Conservation (phyloP, 768 basidiomycete genomes). For the Serendipita sp. region DNA sequence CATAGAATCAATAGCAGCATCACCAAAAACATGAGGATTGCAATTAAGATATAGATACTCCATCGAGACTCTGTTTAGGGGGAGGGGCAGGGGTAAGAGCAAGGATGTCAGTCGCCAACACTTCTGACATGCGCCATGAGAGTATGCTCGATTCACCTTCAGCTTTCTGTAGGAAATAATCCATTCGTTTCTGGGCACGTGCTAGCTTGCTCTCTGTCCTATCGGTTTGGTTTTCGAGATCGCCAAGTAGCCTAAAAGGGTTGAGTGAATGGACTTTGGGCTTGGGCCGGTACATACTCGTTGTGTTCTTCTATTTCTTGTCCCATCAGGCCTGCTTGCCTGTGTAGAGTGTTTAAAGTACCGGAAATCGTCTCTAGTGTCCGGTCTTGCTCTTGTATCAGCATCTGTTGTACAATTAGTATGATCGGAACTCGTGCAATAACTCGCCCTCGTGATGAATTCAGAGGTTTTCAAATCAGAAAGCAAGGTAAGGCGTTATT, state of each 20-base stretch:
- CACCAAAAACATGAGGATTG: slow-evolving; percentile 61
- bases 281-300: slow-evolving; percentile 42
- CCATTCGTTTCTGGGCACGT: slow-evolving; percentile 50
- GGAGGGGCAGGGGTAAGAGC: background rate
- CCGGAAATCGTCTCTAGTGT: slow-evolving; percentile 79
- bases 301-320: slow-evolving; percentile 83
- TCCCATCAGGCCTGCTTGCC: slow-evolving; percentile 91
- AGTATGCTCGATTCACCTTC: slow-evolving; percentile 34
- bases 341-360: slow-evolving; percentile 64
- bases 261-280: background rate
- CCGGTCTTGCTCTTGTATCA: slow-evolving; percentile 77
- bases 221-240: slow-evolving; percentile 61
- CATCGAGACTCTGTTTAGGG: slow-evolving; percentile 27
- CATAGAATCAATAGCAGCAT: slow-evolving; percentile 64
- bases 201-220: slow-evolving; percentile 46
- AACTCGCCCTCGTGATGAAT: no score
- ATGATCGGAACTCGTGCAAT: no score
- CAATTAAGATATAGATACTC: slow-evolving; percentile 73
- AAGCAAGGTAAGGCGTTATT: no score
- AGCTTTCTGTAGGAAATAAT: slow-evolving; percentile 68
- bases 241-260: slow-evolving; percentile 54
- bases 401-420: slow-evolving; percentile 33
- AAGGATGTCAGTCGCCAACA: background rate
- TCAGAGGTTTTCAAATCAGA: background rate
- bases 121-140: background rate